Conservation (phyloP, 2,329 filamentous ascomycete genomes). For the Tricladium varicosporioides region DNA sequence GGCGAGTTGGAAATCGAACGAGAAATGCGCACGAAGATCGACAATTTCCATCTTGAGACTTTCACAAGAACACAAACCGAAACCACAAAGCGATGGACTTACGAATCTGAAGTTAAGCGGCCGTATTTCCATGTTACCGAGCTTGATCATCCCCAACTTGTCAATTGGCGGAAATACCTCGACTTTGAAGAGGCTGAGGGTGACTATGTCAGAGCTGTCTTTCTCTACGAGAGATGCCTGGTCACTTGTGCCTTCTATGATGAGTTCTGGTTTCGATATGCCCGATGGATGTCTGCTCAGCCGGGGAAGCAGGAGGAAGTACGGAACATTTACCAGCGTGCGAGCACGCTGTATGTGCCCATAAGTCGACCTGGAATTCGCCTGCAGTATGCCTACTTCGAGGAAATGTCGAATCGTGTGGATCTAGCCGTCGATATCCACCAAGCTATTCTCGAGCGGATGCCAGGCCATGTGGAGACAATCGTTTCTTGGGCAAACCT, state of each 20-base stretch:
- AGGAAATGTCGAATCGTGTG: constrained; percentile 76
- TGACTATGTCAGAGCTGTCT: constrained; percentile 70
- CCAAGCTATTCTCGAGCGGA: constrained; percentile 68
- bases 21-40: constrained; percentile 76
- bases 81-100: constrained; percentile 91
- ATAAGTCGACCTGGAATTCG: constrained; percentile 81
- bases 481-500: constrained; percentile 87
- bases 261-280: constrained; percentile 98
- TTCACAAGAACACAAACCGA: constrained; percentile 83
- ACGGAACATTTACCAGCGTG: constrained; percentile 87
- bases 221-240: constrained; percentile 90
- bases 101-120: constrained; percentile 90
- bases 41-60: constrained; percentile 75
- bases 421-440: constrained; percentile 84
- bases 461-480: constrained; percentile 83
- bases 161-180: constrained; percentile 93
- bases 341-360: constrained; percentile 80
- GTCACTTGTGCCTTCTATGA: constrained; percentile 94
- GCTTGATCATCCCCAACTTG: constrained; percentile 78
- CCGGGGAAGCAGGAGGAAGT: constrained; percentile 82
- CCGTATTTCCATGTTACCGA: constrained; percentile 97
- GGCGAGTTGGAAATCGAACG: constrained; percentile 79
- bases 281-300: constrained; percentile 86
- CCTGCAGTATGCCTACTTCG: constrained; percentile 90
- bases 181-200: constrained; percentile 92